These are phyloP conservation scores for Tolypocladium tropicale DNA, from an alignment of 2,329 filamentous ascomycete genomes.

Conservation along the genomic window DNA sequence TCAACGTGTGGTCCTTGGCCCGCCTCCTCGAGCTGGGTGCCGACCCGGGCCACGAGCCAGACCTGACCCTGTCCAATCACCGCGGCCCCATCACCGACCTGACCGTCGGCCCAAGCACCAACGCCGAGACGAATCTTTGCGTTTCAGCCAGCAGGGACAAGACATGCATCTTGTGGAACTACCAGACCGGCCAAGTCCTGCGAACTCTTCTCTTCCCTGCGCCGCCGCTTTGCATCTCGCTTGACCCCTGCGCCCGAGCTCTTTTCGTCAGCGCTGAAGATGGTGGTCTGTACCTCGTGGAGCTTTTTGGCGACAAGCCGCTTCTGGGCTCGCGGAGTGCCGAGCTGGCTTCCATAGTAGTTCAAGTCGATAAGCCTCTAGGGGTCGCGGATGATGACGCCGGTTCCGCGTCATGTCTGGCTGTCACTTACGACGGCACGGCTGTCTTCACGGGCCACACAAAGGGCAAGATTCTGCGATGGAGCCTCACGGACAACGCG, in stretches of 20 bases:
- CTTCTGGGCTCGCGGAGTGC: slow-evolving; percentile 42
- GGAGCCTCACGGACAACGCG: slow-evolving; percentile 66
- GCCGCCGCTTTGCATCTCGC: slow-evolving; percentile 58
- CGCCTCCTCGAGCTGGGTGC: slow-evolving; percentile 54
- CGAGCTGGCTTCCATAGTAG: slow-evolving; percentile 46
- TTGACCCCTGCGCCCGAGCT: slow-evolving; percentile 77
- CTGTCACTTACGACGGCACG: slow-evolving; percentile 74
- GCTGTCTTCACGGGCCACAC: slow-evolving; percentile 71
- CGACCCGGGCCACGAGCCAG: slow-evolving; percentile 53
- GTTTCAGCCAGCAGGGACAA: slow-evolving; percentile 79
- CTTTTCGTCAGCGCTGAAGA: slow-evolving; percentile 75
- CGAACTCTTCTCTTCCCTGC: slow-evolving; percentile 73
- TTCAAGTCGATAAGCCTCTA: slow-evolving; percentile 43
- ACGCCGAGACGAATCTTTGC: slow-evolving; percentile 64
- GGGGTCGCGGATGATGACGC: slow-evolving; percentile 49
- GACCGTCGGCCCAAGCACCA: slow-evolving; percentile 53
- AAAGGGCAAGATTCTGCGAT: slow-evolving; percentile 67
- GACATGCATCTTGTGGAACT: slow-evolving; percentile 89
- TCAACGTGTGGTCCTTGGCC: slow-evolving; percentile 84
- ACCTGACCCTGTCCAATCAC: slow-evolving; percentile 69
- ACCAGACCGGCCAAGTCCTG: slow-evolving; percentile 64
- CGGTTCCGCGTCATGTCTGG: slow-evolving; percentile 57
- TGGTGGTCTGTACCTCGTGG: slow-evolving; percentile 68
- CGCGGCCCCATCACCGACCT: slow-evolving; percentile 61
- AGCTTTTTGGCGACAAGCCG: slow-evolving; percentile 52